Evolutionary conservation across 2,329 filamentous ascomycete genomes (phyloP).

Genomic region (Didymella glomerata): DNA sequence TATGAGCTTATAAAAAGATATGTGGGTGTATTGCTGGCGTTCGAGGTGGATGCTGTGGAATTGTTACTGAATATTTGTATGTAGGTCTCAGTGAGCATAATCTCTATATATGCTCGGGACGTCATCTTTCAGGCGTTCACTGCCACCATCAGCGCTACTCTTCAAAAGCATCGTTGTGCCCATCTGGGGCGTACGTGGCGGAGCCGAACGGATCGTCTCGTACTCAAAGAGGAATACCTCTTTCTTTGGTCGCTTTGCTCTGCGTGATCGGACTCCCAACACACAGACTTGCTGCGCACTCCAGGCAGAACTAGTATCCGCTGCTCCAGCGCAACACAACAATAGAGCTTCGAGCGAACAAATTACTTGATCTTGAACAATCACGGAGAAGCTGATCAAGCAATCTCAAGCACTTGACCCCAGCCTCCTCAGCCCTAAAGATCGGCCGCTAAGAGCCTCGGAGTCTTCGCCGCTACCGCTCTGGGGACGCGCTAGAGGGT

Average conservation of each 20-base stretch:
- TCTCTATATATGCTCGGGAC: neutral
- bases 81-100: neutral
- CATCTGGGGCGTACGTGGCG: neutral
- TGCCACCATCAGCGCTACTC: neutral
- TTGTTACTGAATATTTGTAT: neutral
- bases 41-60: neutral
- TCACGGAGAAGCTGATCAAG: neutral
- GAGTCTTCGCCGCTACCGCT: neutral
- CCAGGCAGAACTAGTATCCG: too few species aligned
- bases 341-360: too few species aligned
- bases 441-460: conserved; percentile 11
- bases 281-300: neutral
- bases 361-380: neutral
- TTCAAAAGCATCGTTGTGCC: neutral
- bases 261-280: neutral
- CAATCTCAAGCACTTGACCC: neutral
- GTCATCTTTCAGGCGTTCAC: conserved; percentile 13
- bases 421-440: neutral
- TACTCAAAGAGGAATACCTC: neutral
- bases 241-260: neutral
- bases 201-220: conserved; percentile 1
- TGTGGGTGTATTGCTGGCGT: neutral
- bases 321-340: neutral
- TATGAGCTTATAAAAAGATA: neutral
- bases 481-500: conserved; percentile 6